phyloP scores from a whole-genome alignment of 768 basidiomycete genomes.

The Scleroderma bovista region DNA sequence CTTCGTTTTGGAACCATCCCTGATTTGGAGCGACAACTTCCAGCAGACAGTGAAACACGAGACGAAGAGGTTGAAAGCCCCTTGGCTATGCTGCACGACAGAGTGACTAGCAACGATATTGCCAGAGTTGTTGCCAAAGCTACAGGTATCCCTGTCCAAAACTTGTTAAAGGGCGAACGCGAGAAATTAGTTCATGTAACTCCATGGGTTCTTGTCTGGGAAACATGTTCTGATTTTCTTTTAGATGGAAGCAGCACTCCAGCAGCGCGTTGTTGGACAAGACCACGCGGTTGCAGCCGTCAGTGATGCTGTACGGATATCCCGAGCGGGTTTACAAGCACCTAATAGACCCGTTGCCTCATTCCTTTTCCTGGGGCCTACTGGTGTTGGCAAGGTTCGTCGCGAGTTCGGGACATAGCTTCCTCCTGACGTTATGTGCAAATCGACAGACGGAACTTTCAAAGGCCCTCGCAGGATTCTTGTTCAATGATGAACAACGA shows the following conservation, averaged over 20 bases:
- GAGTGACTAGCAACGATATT: conserved; percentile 87
- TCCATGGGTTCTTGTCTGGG: conserved; percentile 23
- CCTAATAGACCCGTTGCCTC: conserved; percentile 88
- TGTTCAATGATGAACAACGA: conserved; percentile 85
- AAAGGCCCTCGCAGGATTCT: conserved; percentile 81
- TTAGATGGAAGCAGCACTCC: conserved; percentile 84
- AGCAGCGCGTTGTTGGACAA: conserved; percentile 80
- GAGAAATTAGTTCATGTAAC: conserved; percentile 82
- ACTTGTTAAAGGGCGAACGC: conserved; percentile 80
- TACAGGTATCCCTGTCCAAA: conserved; percentile 89
- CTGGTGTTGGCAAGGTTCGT: conserved; percentile 76
- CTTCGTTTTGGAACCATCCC: conserved; percentile 84
- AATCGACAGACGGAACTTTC: conserved; percentile 70
- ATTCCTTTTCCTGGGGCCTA: conserved; percentile 87
- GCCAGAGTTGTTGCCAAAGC: conserved; percentile 82
- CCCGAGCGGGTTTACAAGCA: conserved; percentile 84
- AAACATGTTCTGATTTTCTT: neutral
- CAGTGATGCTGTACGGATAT: conserved; percentile 88
- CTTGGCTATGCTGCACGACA: conserved; percentile 70
- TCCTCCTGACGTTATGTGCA: too few relatives aligned
- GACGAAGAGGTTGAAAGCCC: conserved; percentile 39
- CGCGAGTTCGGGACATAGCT: neutral
- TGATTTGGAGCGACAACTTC: conserved; percentile 67
- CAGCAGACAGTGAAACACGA: conserved; percentile 41
- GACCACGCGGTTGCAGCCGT: conserved; percentile 82